These are phyloP conservation scores for Colletotrichum sidae DNA, from an alignment of 2,329 filamentous ascomycete genomes.

Conservation along the genomic window DNA sequence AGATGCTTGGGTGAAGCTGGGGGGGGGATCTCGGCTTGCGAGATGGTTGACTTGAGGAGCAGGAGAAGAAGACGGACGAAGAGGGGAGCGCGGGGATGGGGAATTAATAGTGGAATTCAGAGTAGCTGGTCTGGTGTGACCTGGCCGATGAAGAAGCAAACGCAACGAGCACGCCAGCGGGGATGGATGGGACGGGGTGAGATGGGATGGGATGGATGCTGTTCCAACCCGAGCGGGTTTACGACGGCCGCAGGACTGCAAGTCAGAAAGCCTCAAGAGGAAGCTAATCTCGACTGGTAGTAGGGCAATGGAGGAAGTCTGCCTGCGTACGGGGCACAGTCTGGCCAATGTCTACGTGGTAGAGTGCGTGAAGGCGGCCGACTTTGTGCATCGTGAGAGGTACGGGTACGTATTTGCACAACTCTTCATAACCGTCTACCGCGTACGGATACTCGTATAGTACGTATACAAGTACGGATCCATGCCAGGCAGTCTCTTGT, in stretches of 20 bases:
- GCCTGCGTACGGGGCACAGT: background rate
- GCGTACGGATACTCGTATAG: no score
- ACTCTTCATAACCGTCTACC: no score
- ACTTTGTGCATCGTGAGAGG: no score
- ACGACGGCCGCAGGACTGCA: slow-evolving; percentile 16
- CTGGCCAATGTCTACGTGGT: background rate
- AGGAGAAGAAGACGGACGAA: background rate
- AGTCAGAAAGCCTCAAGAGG: background rate
- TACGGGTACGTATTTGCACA: no score
- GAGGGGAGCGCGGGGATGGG: background rate
- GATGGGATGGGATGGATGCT: background rate
- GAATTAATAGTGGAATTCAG: slow-evolving; percentile 15
- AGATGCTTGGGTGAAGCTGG: background rate
- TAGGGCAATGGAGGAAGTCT: background rate
- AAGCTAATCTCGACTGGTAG: background rate
- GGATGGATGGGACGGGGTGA: no score
- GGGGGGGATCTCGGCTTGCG: slow-evolving; percentile 11
- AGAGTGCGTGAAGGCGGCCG: no score
- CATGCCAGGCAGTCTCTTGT: no score
- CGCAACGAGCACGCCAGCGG: no score
- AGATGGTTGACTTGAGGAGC: slow-evolving; percentile 9
- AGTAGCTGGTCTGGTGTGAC: background rate
- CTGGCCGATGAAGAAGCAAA: no score
- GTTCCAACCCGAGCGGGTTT: slow-evolving; percentile 1
- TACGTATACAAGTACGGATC: no score